phyloP scores from a whole-genome alignment of 2,329 filamentous ascomycete species.

The Scedosporium aurantiacum region DNA sequence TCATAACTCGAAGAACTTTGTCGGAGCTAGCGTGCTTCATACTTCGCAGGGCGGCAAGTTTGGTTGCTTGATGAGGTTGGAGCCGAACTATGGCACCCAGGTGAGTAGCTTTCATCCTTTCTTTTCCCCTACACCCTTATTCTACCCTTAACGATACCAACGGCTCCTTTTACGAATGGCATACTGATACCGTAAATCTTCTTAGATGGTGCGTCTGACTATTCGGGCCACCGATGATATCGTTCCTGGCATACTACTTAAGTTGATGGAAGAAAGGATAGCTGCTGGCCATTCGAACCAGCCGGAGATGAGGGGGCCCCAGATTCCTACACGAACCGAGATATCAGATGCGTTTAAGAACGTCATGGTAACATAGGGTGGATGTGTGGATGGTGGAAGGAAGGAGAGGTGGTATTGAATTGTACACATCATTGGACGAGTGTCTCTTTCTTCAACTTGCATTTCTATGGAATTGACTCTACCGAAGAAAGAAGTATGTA shows the following conservation, averaged over 20 bases:
- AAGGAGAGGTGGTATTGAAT: not conserved
- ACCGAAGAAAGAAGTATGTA: not conserved
- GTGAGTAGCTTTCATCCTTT: slow-evolving; percentile 42
- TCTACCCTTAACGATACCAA: not conserved
- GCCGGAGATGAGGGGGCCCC: slow-evolving; percentile 19
- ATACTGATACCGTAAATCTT: slow-evolving; percentile 14
- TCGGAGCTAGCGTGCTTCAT: slow-evolving; percentile 79
- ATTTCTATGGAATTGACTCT: not conserved
- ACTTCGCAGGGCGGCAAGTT: slow-evolving; percentile 79
- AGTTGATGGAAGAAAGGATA: slow-evolving; percentile 78
- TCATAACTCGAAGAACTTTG: slow-evolving; percentile 86
- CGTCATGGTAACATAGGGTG: slow-evolving; percentile 36
- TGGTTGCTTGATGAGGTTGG: slow-evolving; percentile 83
- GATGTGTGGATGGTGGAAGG: not conserved
- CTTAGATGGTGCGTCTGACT: slow-evolving; percentile 90
- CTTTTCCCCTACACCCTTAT: not conserved
- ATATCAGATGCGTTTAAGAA: slow-evolving; percentile 46
- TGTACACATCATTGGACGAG: not conserved
- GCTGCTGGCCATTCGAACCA: slow-evolving; percentile 37
- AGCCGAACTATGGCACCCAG: slow-evolving; percentile 87
- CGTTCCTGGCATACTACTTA: slow-evolving; percentile 69
- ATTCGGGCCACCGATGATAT: slow-evolving; percentile 87
- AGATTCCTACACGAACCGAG: slow-evolving; percentile 32
- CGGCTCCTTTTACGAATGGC: not conserved
- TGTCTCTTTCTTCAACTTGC: not conserved